Conservation (phyloP, 768 basidiomycete species). For the Lyophyllum semitale region DNA sequence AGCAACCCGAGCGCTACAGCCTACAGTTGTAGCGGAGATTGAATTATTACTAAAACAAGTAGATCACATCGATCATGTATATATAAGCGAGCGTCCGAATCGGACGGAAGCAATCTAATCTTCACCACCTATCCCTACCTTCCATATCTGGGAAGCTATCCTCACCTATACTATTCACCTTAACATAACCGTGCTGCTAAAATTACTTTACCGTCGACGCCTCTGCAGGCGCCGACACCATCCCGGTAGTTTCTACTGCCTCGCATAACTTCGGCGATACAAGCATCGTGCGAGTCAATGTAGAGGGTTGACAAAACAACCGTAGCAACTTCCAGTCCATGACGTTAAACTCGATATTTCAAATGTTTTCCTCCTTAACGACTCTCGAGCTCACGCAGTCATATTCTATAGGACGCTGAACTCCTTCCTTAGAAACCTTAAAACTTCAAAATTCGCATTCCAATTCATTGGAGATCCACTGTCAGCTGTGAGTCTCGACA, state of each 20-base stretch:
- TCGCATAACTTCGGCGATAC: not conserved
- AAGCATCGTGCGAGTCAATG: conserved; percentile 46
- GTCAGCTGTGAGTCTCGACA: conserved; percentile 42
- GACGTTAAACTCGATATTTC: conserved; percentile 41
- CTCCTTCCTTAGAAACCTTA: conserved; percentile 46
- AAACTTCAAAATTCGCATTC: conserved; percentile 44
- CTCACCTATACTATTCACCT: too few species aligned
- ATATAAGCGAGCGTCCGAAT: too few species aligned
- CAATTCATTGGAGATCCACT: conserved; percentile 63
- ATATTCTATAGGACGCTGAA: conserved; percentile 41
- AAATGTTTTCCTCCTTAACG: not conserved
- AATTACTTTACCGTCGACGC: conserved; percentile 49
- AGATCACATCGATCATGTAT: too few species aligned
- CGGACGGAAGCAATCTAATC: too few species aligned
- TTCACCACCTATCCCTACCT: too few species aligned
- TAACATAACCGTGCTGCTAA: too few species aligned
- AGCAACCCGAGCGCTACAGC: too few species aligned
- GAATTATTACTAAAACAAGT: too few species aligned
- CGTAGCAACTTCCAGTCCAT: conserved; percentile 53
- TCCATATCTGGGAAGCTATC: too few species aligned
- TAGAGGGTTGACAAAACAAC: conserved; percentile 62
- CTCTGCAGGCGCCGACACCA: conserved; percentile 44
- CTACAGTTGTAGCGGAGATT: too few species aligned
- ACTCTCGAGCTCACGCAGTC: not conserved
- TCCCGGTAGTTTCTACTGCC: conserved; percentile 32